Base-by-base conservation (phyloP, 2,329 filamentous ascomycete species). In the Lachnellula arida region DNA sequence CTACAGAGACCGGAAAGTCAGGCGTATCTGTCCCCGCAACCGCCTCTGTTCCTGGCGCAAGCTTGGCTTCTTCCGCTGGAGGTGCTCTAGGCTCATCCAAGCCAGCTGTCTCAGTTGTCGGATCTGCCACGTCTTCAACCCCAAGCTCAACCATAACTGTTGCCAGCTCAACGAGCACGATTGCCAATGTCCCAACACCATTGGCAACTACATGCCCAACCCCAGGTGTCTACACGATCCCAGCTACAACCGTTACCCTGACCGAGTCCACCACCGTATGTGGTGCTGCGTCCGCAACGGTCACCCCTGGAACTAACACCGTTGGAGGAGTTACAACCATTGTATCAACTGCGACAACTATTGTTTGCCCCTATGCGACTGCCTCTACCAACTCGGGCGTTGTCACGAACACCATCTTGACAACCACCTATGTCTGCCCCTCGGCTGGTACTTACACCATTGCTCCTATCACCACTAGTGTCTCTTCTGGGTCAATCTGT, bases 401-500 rank as follows among this genome's bases (percentile, higher is more conserved):
- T 50, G 80, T 81, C 56, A 89, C 84, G 74, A 88, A 80, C 75
- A 77, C 85, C 65, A 82, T 90, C 67, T 76, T 81, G 74, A 82
- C 77, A 65, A 91, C 87, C 68, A 85, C 84, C 68, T 89, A 86
- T 69, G 81, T 87, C 68, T 91, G 87, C 84, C 86, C 87, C 60
- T 77, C 77, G 49, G 78, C 86, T 67, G 88, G 88, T 71, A 89
- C 85, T 55, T 91, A 90, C 80, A 90, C 85, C 70, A 85, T 91
- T 65, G 84, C 79, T 63, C 84, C 87, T 55, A 78, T 79, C 70
- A 88, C 84, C 69, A 87, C 84, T 63, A 78, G 76, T 35, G 78
- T 84, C 63, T 73, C 77, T 55, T 73, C 75, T 64, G 77, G 78
- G 57, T 79, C 78, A 50, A 76, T 79, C 62, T 75, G 86, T 55